Conservation (phyloP, 2,329 filamentous ascomycete genomes). For the Hymenoscyphus salicellus region DNA sequence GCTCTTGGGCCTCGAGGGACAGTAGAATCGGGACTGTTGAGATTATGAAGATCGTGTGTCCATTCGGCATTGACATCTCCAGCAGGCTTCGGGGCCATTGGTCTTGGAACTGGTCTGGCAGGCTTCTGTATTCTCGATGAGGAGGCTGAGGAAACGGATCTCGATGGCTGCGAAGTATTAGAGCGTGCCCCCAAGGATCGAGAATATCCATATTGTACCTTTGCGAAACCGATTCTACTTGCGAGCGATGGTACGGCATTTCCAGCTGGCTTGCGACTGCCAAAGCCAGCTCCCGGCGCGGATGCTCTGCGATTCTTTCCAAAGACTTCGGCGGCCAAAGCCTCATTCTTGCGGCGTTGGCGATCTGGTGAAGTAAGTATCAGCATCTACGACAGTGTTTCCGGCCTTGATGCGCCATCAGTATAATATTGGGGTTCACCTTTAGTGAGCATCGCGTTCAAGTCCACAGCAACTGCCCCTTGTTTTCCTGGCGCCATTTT, state of each 20-base stretch:
- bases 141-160: neutral
- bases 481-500: conserved; percentile 30
- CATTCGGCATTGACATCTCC: conserved; percentile 65
- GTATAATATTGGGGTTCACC: conserved; percentile 22
- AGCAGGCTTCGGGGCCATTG: conserved; percentile 34
- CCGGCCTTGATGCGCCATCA: neutral
- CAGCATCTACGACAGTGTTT: conserved; percentile 12
- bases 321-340: conserved; percentile 70
- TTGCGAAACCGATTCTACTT: conserved; percentile 70
- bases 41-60: conserved; percentile 66
- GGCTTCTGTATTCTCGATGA: conserved; percentile 11
- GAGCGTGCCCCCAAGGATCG: neutral
- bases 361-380: conserved; percentile 40
- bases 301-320: conserved; percentile 57
- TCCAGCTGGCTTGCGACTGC: conserved; percentile 42
- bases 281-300: conserved; percentile 46
- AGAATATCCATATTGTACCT: conserved; percentile 47
- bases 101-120: conserved; percentile 17
- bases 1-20: conserved; percentile 34
- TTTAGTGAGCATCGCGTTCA: conserved; percentile 35
- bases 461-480: conserved; percentile 32
- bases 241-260: conserved; percentile 55
- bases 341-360: conserved; percentile 68
- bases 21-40: conserved; percentile 42
- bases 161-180: conserved; percentile 4